Conservation (phyloP, 768 basidiomycete species). For the Lenzites betulinus region DNA sequence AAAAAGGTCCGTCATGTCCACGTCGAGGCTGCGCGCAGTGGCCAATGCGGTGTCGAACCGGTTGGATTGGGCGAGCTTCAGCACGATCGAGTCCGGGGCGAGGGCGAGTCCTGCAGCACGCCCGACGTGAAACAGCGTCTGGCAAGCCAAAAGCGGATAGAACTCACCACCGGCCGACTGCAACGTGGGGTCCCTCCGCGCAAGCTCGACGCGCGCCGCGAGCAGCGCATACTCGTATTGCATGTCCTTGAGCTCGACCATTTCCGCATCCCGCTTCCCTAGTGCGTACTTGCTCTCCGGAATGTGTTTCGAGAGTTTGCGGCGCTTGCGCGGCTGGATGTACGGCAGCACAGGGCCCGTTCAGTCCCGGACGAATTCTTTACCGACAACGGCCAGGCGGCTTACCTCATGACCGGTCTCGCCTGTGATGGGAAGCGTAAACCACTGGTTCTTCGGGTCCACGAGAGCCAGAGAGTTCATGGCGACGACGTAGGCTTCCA, state of each 20-base stretch:
- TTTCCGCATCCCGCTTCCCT: conserved; percentile 69
- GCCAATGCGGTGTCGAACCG: conserved; percentile 80
- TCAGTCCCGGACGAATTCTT: conserved; percentile 21
- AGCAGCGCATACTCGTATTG: conserved; percentile 77
- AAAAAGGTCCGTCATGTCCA: conserved; percentile 90
- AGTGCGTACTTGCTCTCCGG: conserved; percentile 71
- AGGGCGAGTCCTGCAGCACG: conserved; percentile 46
- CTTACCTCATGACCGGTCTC: conserved; percentile 48
- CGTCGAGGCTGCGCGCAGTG: conserved; percentile 69
- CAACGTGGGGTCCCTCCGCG: conserved; percentile 63
- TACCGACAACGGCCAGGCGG: conserved; percentile 16
- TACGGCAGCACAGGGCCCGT: not conserved
- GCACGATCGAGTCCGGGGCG: conserved; percentile 64
- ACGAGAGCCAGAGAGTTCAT: conserved; percentile 88
- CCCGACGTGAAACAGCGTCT: conserved; percentile 1
- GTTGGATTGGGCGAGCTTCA: conserved; percentile 76
- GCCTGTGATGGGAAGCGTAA: conserved; percentile 62
- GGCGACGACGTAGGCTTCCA: conserved; percentile 81
- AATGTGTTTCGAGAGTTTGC: conserved; percentile 70
- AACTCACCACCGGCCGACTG: conserved; percentile 65
- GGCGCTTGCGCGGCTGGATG: conserved; percentile 64
- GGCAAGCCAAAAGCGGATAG: conserved; percentile 6
- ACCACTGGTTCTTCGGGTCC: conserved; percentile 81
- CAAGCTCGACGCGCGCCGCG: conserved; percentile 74
- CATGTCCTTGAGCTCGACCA: conserved; percentile 79